Percentiles rank a stretch among this genome's conserved stretches.
These are phyloP conservation scores for Guillardia theta DNA, from an alignment of 78 protist genomes.

Conservation along the genomic window DNA sequence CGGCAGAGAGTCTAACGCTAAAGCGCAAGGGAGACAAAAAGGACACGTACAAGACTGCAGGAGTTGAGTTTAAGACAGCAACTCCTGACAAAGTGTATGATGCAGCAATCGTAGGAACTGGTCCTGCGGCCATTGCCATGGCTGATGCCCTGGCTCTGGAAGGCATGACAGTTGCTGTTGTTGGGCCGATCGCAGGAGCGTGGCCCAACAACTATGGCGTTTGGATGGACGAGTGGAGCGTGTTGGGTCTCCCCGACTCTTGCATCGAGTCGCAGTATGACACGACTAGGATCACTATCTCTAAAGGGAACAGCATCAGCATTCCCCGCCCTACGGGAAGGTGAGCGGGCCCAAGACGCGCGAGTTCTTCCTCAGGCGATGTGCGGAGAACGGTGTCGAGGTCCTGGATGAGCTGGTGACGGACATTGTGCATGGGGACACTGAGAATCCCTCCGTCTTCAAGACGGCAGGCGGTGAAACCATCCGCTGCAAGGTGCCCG, in stretches of 20 bases:
- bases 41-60: not conserved
- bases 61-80: not conserved
- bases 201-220: slow-evolving; percentile 30
- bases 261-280: not conserved
- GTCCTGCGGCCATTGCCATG: not conserved
- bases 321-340: not conserved
- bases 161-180: not conserved
- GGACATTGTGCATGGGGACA: not conserved
- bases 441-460: not conserved
- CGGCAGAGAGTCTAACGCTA: not conserved
- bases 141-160: not conserved
- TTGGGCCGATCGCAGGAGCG: not conserved
- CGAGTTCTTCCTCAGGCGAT: not conserved
- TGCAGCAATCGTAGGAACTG: not conserved
- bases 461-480: not conserved
- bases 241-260: not conserved
- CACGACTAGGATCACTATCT: not conserved
- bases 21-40: not conserved
- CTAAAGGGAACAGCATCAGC: not conserved
- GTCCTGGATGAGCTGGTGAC: not conserved
- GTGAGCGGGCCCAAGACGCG: not conserved
- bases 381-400: not conserved
- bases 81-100: not conserved
- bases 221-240: not conserved
- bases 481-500: not conserved